Evolutionary conservation across 2,329 filamentous ascomycete genomes (phyloP).

Genomic region (Exophiala viscosa): DNA sequence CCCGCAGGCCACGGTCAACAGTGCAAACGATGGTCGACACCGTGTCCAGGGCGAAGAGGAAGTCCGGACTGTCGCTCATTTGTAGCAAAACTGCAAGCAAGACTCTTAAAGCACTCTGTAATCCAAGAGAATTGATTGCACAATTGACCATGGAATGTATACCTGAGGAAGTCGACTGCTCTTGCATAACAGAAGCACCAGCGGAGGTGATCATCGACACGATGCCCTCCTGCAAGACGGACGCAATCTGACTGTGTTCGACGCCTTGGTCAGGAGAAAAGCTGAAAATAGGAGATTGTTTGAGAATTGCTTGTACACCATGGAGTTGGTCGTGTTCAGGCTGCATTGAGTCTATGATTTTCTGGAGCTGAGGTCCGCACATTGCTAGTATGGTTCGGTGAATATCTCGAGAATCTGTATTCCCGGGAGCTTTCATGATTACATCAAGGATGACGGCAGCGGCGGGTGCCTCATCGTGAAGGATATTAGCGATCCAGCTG

Average conservation of each 20-base stretch:
- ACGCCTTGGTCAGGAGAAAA: slow-evolving; percentile 6
- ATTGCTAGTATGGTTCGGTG: slow-evolving; percentile 58
- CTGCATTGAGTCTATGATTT: slow-evolving; percentile 4
- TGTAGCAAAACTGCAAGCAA: slow-evolving; percentile 43
- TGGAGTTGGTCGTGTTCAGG: slow-evolving; percentile 11
- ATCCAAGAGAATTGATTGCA: slow-evolving; percentile 40
- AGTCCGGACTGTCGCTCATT: slow-evolving; percentile 38
- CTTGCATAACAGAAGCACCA: not conserved
- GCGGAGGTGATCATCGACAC: slow-evolving; percentile 9
- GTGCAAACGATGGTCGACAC: slow-evolving; percentile 42
- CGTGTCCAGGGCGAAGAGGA: slow-evolving; percentile 44
- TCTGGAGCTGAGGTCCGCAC: slow-evolving; percentile 30
- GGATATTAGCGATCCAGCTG: slow-evolving; percentile 56
- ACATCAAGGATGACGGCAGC: slow-evolving; percentile 52
- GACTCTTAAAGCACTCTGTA: slow-evolving; percentile 36
- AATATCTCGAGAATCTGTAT: slow-evolving; percentile 58
- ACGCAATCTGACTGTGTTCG: not conserved
- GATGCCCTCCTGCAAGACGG: slow-evolving; percentile 14
- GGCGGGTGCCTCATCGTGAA: slow-evolving; percentile 48
- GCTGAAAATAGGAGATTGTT: slow-evolving; percentile 13
- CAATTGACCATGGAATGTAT: slow-evolving; percentile 35
- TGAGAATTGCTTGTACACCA: slow-evolving; percentile 2
- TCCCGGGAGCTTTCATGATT: slow-evolving; percentile 56
- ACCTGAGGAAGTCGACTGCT: slow-evolving; percentile 52
- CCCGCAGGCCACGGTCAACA: slow-evolving; percentile 40